Conservation (phyloP, 1,284 basidiomycete genomes). For the Acaromyces ingoldii region DNA sequence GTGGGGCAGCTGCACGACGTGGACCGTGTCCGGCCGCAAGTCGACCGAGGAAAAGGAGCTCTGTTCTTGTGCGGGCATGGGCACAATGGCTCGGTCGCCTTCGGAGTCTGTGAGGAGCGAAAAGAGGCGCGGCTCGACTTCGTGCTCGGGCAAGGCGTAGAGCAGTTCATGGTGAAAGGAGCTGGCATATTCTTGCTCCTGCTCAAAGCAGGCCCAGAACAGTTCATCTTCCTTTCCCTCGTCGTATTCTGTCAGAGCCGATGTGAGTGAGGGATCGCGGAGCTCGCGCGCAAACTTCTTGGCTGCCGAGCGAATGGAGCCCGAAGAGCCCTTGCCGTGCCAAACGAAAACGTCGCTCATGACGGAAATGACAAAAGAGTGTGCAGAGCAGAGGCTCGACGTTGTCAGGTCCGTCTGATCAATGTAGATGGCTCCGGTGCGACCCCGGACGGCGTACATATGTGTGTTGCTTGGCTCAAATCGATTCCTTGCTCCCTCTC, state of each 20-base stretch:
- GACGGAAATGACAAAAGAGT: slow-evolving; percentile 28
- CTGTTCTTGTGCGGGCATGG: neutral
- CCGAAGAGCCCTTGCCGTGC: slow-evolving; percentile 33
- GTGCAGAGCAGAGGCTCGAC: slow-evolving; percentile 34
- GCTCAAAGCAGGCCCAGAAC: slow-evolving; percentile 33
- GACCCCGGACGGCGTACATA: slow-evolving; percentile 25
- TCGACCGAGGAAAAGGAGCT: slow-evolving; percentile 2
- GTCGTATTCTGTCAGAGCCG: slow-evolving; percentile 24
- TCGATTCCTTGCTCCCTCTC: slow-evolving; percentile 24
- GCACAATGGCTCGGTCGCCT: too few species aligned
- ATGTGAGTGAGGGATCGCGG: slow-evolving; percentile 12
- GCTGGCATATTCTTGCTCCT: slow-evolving; percentile 21
- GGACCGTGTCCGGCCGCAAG: slow-evolving; percentile 18
- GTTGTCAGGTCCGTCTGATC: slow-evolving; percentile 37
- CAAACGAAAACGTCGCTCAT: slow-evolving; percentile 32
- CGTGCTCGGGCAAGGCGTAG: neutral
- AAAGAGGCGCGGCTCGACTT: neutral
- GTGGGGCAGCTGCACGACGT: slow-evolving; percentile 25
- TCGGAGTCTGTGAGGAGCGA: too few species aligned
- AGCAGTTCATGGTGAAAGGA: slow-evolving; percentile 22
- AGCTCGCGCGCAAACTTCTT: slow-evolving; percentile 27
- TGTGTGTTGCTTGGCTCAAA: slow-evolving; percentile 24
- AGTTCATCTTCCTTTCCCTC: slow-evolving; percentile 37
- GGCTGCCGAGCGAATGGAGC: slow-evolving; percentile 22
- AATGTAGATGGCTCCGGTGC: slow-evolving; percentile 16